Percentiles rank a stretch among this genome's conserved stretches.
phyloP scores from a whole-genome alignment of 805 yeast genomes.

The Ogataea methylovora region DNA sequence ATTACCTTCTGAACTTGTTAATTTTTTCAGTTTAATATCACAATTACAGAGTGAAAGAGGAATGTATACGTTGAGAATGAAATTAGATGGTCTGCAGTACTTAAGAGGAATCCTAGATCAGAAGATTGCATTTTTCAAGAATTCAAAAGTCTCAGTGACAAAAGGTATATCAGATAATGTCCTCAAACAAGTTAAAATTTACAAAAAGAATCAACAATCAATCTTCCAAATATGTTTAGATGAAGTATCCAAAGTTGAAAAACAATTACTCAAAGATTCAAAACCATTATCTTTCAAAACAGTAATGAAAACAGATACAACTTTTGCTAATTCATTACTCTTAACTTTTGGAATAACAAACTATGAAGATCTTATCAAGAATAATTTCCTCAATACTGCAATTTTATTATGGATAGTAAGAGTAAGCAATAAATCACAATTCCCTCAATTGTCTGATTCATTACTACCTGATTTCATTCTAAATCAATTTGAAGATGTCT shows the following conservation, averaged over 20 bases:
- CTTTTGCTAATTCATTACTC: slow-evolving; percentile 35
- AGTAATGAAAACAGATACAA: slow-evolving; percentile 31
- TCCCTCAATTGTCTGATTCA: slow-evolving; percentile 20
- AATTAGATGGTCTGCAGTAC: slow-evolving; percentile 54
- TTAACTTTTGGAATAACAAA: slow-evolving; percentile 49
- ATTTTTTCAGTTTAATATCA: slow-evolving; percentile 48
- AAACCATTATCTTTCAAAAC: slow-evolving; percentile 52
- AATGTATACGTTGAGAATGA: slow-evolving; percentile 41
- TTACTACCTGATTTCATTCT: slow-evolving; percentile 46
- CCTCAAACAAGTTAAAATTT: slow-evolving; percentile 32
- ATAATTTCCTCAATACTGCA: slow-evolving; percentile 48
- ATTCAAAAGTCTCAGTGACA: slow-evolving; percentile 16
- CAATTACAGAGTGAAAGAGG: slow-evolving; percentile 40
- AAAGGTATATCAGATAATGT: slow-evolving; percentile 15
- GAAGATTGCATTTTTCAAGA: slow-evolving; percentile 36
- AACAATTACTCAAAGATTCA: slow-evolving; percentile 31
- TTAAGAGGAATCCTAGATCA: slow-evolving; percentile 42
- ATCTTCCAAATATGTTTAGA: slow-evolving; percentile 40
- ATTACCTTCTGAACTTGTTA: slow-evolving; percentile 35
- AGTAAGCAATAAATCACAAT: slow-evolving; percentile 37
- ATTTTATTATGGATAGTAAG: slow-evolving; percentile 59
- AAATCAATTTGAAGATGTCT: slow-evolving; percentile 18
- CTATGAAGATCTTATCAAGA: slow-evolving; percentile 42
- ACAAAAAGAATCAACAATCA: slow-evolving; percentile 40
- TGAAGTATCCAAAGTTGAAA: slow-evolving; percentile 37